These are phyloP conservation scores for Lactifluus subvellereus DNA, from an alignment of 768 basidiomycete genomes.

Conservation along the genomic window DNA sequence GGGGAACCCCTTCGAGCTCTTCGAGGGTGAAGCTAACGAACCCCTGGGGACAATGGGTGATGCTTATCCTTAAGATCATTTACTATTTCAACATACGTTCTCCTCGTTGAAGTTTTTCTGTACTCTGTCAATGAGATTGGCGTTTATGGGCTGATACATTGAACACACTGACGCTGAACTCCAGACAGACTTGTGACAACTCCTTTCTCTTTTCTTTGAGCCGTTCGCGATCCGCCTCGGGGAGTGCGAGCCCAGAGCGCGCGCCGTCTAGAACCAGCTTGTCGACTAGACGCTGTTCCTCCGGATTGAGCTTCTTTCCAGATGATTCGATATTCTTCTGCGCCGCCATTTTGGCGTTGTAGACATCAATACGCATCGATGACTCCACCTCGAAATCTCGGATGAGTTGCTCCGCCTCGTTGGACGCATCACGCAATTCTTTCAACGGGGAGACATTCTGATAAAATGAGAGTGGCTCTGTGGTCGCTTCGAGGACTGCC, in stretches of 20 bases:
- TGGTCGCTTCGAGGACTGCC: constrained; percentile 42
- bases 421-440: constrained; percentile 77
- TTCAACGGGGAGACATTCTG: constrained; percentile 46
- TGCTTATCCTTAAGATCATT: background rate
- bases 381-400: constrained; percentile 71
- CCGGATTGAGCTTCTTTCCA: constrained; percentile 50
- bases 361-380: constrained; percentile 79
- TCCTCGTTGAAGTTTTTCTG: constrained; percentile 91
- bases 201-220: constrained; percentile 67
- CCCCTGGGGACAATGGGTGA: constrained; percentile 37
- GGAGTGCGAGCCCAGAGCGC: constrained; percentile 69
- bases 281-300: constrained; percentile 74
- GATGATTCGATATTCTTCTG: constrained; percentile 61
- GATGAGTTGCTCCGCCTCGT: constrained; percentile 60
- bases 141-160: background rate
- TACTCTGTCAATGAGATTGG: background rate
- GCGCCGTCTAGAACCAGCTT: constrained; percentile 78
- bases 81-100: constrained; percentile 40
- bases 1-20: constrained; percentile 75
- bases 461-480: constrained; percentile 52
- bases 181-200: constrained; percentile 66
- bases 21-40: constrained; percentile 58
- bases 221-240: constrained; percentile 53
- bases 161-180: constrained; percentile 57
- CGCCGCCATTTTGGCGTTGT: constrained; percentile 62